Evolutionary conservation across 2,329 filamentous ascomycete genomes (phyloP).

Genomic region (Penicillium sp.): DNA sequence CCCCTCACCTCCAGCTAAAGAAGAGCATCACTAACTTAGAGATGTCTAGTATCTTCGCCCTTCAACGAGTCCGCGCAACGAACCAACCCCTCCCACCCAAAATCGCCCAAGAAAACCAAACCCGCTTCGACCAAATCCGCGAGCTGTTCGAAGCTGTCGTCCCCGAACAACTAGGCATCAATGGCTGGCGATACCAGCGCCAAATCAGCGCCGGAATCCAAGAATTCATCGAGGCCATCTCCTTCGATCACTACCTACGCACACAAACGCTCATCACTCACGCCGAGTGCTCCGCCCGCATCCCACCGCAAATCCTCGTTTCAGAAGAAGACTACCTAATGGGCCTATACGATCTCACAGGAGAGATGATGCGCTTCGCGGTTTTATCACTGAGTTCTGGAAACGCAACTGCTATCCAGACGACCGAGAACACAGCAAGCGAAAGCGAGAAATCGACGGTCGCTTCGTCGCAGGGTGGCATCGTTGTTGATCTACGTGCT

Average conservation of each 20-base stretch:
- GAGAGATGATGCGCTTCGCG: slow-evolving; percentile 95
- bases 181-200: slow-evolving; percentile 76
- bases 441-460: slow-evolving; percentile 12
- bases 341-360: slow-evolving; percentile 89
- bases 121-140: slow-evolving; percentile 69
- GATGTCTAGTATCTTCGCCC: slow-evolving; percentile 67
- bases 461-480: slow-evolving; percentile 54
- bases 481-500: slow-evolving; percentile 77
- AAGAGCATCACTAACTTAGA: neutral
- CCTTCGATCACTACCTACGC: slow-evolving; percentile 83
- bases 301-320: slow-evolving; percentile 58
- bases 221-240: slow-evolving; percentile 89
- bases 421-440: neutral
- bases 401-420: slow-evolving; percentile 51
- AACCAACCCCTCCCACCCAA: slow-evolving; percentile 58
- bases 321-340: slow-evolving; percentile 84
- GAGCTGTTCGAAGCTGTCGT: slow-evolving; percentile 67
- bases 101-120: slow-evolving; percentile 68
- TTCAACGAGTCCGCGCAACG: slow-evolving; percentile 62
- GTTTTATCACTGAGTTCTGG: slow-evolving; percentile 82
- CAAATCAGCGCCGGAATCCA: slow-evolving; percentile 80
- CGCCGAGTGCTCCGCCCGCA: slow-evolving; percentile 54
- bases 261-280: slow-evolving; percentile 72
- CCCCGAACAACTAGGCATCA: slow-evolving; percentile 73
- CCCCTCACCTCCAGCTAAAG: slow-evolving; percentile 20